phyloP scores from a whole-genome alignment of 208 protist species.

The Acanthamoeba lenticulata region DNA sequence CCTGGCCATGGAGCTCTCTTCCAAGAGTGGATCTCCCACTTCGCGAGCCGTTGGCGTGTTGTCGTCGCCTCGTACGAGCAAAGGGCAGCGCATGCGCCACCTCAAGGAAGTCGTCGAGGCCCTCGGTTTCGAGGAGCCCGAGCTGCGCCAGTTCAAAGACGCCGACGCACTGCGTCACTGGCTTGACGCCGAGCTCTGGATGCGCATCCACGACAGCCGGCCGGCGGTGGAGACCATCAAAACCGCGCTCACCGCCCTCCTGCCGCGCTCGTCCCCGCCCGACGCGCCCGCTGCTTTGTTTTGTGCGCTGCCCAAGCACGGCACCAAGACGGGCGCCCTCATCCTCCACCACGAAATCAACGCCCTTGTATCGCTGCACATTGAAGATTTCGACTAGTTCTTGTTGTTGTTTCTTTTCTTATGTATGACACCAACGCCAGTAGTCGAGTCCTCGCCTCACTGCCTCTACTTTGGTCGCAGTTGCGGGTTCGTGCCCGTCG shows the following conservation, averaged over 20 bases:
- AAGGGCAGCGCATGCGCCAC: background rate
- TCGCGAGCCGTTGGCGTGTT: background rate
- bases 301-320: background rate
- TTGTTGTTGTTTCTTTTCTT: background rate
- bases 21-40: background rate
- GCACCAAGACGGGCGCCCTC: background rate
- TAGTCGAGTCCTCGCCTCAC: too few relatives aligned
- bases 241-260: background rate
- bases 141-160: background rate
- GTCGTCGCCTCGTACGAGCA: background rate
- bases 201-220: background rate
- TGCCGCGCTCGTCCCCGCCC: background rate
- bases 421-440: too few relatives aligned
- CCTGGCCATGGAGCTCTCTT: background rate
- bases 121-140: background rate
- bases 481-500: too few relatives aligned
- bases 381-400: background rate
- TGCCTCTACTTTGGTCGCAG: too few relatives aligned
- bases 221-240: background rate
- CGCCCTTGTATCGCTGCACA: background rate
- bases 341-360: slow-evolving; percentile 40
- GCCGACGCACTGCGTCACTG: background rate
- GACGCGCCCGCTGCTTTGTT: background rate
- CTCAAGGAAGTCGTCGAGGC: background rate
- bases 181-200: background rate